Conservation (phyloP, 768 basidiomycete species). For the Krasilnikovozyma curviuscula region DNA sequence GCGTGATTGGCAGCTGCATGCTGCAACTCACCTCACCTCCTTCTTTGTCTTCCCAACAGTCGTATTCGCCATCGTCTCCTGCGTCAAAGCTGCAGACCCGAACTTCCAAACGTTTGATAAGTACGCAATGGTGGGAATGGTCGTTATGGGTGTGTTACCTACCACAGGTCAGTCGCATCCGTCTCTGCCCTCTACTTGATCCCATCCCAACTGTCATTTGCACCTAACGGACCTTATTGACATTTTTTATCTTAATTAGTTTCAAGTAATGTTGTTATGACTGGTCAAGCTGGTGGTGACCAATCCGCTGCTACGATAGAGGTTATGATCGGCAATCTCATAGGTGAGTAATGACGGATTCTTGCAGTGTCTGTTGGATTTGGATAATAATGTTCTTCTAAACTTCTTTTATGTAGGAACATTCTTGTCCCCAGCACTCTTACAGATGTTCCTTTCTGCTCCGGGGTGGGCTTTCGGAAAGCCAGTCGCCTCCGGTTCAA, state of each 20-base stretch:
- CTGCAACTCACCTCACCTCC: slow-evolving; percentile 20
- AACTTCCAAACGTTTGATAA: slow-evolving; percentile 13
- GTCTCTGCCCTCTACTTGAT: no score
- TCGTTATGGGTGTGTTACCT: slow-evolving; percentile 17
- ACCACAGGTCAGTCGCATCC: slow-evolving; percentile 6
- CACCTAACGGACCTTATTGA: neutral
- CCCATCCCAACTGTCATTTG: neutral
- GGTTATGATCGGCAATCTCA: slow-evolving; percentile 21
- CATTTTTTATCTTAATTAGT: slow-evolving; percentile 3
- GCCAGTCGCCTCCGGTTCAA: slow-evolving; percentile 14
- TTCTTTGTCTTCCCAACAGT: slow-evolving; percentile 23
- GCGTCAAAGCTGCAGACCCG: slow-evolving; percentile 16
- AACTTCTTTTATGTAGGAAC: slow-evolving; percentile 5
- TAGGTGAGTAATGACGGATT: slow-evolving; percentile 12
- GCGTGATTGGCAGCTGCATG: slow-evolving; percentile 19
- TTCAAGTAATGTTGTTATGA: slow-evolving; percentile 25
- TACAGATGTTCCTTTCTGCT: slow-evolving; percentile 13
- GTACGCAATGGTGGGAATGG: slow-evolving; percentile 20
- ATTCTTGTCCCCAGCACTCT: slow-evolving; percentile 21
- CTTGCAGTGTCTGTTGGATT: neutral
- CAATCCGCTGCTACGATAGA: slow-evolving; percentile 22
- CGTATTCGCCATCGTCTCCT: slow-evolving; percentile 19
- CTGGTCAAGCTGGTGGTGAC: slow-evolving; percentile 21
- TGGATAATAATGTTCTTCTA: neutral
- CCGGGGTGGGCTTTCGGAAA: slow-evolving; percentile 10